A percentile compares a stretch with the other conserved stretches of the same genome.
Evolutionary conservation across 352 stramenopile species (phyloP).

Genomic region (Phytophthora boehmeriae): DNA sequence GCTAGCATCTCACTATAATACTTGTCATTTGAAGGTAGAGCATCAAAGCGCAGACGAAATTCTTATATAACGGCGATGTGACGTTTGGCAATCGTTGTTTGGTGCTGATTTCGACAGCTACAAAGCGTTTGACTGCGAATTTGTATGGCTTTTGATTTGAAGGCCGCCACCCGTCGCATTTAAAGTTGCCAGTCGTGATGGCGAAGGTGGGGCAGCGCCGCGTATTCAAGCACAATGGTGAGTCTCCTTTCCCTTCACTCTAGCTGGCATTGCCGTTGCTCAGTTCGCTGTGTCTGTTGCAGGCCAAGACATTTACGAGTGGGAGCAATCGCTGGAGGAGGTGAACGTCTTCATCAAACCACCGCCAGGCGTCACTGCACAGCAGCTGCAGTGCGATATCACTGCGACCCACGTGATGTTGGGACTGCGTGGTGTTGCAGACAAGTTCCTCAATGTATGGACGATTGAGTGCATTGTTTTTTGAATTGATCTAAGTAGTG

Average conservation of each 20-base stretch:
- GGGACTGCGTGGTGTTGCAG: slow-evolving; percentile 84
- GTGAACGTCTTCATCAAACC: slow-evolving; percentile 96
- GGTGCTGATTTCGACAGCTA: no score
- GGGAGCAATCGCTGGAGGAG: slow-evolving; percentile 96
- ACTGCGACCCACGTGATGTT: slow-evolving; percentile 87
- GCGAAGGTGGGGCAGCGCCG: slow-evolving; percentile 50
- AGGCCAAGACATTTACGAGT: slow-evolving; percentile 95
- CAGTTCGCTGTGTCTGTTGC: background rate
- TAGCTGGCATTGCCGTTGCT: background rate
- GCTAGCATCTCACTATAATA: no score
- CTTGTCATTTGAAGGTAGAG: no score
- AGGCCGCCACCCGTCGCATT: slow-evolving; percentile 25
- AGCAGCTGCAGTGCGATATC: slow-evolving; percentile 92
- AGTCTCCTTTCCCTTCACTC: background rate
- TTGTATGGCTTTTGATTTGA: slow-evolving; percentile 30
- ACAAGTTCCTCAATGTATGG: slow-evolving; percentile 94
- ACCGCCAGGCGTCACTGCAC: slow-evolving; percentile 81
- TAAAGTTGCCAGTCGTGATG: slow-evolving; percentile 34
- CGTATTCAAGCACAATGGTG: slow-evolving; percentile 76
- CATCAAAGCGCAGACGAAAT: no score
- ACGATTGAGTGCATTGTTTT: background rate
- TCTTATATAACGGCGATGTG: no score
- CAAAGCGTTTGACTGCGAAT: slow-evolving; percentile 1
- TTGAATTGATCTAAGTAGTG: no score
- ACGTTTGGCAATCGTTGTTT: no score